Conservation (phyloP, 2,329 filamentous ascomycete species). For the Diaporthe amygdali region DNA sequence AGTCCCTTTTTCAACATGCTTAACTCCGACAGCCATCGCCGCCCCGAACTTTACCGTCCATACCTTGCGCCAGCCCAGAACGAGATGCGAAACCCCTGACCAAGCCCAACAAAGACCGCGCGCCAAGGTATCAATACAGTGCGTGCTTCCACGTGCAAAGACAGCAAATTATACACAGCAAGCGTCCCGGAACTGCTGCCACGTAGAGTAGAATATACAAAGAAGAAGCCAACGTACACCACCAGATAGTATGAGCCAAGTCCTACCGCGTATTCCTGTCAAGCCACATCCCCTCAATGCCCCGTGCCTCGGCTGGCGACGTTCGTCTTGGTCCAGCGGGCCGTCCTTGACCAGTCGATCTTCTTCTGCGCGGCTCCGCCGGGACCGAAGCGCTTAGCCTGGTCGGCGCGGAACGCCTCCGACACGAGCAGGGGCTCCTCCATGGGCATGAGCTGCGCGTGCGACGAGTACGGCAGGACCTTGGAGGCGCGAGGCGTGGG, state of each 20-base stretch:
- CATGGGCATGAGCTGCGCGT: slow-evolving; percentile 44
- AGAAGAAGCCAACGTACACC: neutral
- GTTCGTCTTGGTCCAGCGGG: neutral
- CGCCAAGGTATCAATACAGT: neutral
- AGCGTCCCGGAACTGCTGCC: neutral
- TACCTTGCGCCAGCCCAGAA: slow-evolving; percentile 5
- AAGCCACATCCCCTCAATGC: neutral
- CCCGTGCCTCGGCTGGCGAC: neutral
- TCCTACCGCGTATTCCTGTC: no score
- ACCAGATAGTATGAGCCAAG: neutral
- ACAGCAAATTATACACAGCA: neutral
- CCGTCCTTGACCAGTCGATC: slow-evolving; percentile 15
- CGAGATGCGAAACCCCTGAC: neutral
- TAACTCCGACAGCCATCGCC: neutral
- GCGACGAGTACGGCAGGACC: slow-evolving; percentile 43
- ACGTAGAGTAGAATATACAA: neutral
- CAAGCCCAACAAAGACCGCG: neutral
- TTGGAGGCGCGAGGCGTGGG: slow-evolving; percentile 16
- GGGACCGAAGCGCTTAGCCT: slow-evolving; percentile 14
- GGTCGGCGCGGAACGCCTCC: slow-evolving; percentile 38
- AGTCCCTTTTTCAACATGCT: neutral
- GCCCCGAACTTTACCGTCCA: neutral
- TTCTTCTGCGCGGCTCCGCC: slow-evolving; percentile 15
- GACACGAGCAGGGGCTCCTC: slow-evolving; percentile 42
- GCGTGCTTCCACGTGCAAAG: neutral